Evolutionary conservation across 352 stramenopile species (phyloP), one percentile per base, ranked within the genome.

Genomic region (Aphanomyces astaci): DNA sequence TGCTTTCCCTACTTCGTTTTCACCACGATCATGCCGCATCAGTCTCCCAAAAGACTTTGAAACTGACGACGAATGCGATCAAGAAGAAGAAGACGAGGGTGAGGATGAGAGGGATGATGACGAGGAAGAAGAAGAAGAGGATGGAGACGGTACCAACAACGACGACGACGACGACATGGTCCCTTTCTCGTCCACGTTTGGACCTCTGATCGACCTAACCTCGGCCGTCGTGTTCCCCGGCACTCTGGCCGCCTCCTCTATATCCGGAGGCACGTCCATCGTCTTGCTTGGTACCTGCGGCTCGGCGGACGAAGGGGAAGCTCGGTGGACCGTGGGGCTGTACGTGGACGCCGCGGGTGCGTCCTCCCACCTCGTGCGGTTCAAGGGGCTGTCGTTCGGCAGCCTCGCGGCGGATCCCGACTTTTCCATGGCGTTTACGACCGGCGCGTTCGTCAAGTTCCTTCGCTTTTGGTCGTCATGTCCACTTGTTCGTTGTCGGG

Each of bases 371-470:
- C 69, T 93, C 45, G 74, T 93, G 30, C 90, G 89, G 73, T 93
- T 89, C 73, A 93, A 93, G 67, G 84, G 84, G 0, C 65, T 91
- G 11, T 91, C 82, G 0, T 78, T 91, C 10, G 84, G 84, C 11
- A 91, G 84, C 59, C 87, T 93, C 40, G 64, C 89, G 0, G 79
- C 90, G 36, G 81, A 93, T 53, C 82, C 80, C 0, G 79, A 93
- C 66, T 93, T 89, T 64, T 90, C 89, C 52, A 73, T 71, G 32
- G 79, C 77, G 7, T 93, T 93, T 45, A 78, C 81, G 2, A 72
- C 72, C 25, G 79, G 84, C 25, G 71, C 75, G 11, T 93, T 93
- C 53, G 63, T 71, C 7, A 93, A 89, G 68, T 79, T 89, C 57
- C 62, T 93, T 19, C 73, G 89, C 5, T 82, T 64, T n/a, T n/a